Base-by-base conservation (phyloP, 257 asterid genomes). In the Solanum habrochaites region DNA sequence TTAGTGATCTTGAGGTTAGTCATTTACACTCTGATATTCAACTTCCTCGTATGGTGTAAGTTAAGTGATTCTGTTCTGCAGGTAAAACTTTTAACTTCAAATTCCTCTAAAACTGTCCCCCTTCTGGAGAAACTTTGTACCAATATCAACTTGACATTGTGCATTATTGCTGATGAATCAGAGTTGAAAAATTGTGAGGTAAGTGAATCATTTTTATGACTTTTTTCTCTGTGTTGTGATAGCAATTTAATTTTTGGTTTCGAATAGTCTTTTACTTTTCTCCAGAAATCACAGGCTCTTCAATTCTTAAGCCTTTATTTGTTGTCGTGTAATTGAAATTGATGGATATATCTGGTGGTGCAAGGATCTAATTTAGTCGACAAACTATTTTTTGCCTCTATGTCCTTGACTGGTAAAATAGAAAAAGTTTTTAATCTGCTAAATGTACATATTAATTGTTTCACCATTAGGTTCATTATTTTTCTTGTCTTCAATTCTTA, bases 151-250 rank as follows among this genome's bases (percentile, higher is more conserved):
- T 88, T 94, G 91, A 89, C 83, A 49, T 89, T 93, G 87, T 94
- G 99, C 91, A 88, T 93, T 89, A 89, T 97, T 85, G 92, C 91
- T 18, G 95, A 94, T 90, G 98, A 95, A 87, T 91, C 93, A 29
- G 82, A 87, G 83, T 91, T 97, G 87, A 93, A 94, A 91, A 89
- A 89, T 67, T 87, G 91, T 85, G 94, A 93, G 95, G 99, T 97
- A 89, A 87, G 97, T 52, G 69, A 31, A 49, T 20, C 45, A 49
- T 81, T 81, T 81, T 81, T 4, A 31, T 81, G 29, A 49, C 18
- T 11, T 35, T 45, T 42, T 78, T 78, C 42, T 49, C 18, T 47
- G 11, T 31, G n/a, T 81, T 47, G 85, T n/a, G 16, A 47, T 31
- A 16, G 12, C 69, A 49, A 29, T 81, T 29, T 20, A 29, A 29